Conservation (phyloP, 805 yeast genomes). For the Ogataea paraovalis region DNA sequence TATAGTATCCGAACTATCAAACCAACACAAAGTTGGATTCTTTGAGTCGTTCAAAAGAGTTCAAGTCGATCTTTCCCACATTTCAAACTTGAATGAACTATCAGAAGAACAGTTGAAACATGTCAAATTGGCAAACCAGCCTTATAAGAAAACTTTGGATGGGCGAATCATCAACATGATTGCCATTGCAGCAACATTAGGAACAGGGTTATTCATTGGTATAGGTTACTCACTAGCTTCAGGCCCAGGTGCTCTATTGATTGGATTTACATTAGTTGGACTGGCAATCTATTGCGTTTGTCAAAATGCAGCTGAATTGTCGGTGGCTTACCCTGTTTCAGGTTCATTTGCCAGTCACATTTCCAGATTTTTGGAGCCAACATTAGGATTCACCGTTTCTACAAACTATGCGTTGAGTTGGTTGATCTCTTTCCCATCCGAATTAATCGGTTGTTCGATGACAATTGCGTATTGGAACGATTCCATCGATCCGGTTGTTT, state of each 20-base stretch:
- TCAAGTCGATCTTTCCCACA: constrained; percentile 1
- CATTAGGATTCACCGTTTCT: constrained; percentile 52
- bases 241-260: constrained; percentile 26
- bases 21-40: background rate
- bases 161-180: constrained; percentile 66
- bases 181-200: constrained; percentile 73
- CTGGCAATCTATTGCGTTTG: constrained; percentile 27
- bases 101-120: constrained; percentile 7
- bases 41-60: constrained; percentile 7
- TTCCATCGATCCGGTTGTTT: constrained; percentile 52
- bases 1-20: background rate
- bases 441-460: constrained; percentile 56
- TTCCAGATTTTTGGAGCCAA: constrained; percentile 51
- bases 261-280: constrained; percentile 21
- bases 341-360: constrained; percentile 45
- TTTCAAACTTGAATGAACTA: background rate
- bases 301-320: constrained; percentile 46
- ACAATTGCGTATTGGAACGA: constrained; percentile 55
- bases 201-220: constrained; percentile 71
- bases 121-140: constrained; percentile 9
- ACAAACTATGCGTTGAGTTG: constrained; percentile 53
- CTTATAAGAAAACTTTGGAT: constrained; percentile 36
- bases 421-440: constrained; percentile 55
- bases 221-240: constrained; percentile 47
- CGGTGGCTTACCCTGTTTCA: constrained; percentile 49